Conservation (phyloP, 257 asterid species). For the Primulina eburnea region DNA sequence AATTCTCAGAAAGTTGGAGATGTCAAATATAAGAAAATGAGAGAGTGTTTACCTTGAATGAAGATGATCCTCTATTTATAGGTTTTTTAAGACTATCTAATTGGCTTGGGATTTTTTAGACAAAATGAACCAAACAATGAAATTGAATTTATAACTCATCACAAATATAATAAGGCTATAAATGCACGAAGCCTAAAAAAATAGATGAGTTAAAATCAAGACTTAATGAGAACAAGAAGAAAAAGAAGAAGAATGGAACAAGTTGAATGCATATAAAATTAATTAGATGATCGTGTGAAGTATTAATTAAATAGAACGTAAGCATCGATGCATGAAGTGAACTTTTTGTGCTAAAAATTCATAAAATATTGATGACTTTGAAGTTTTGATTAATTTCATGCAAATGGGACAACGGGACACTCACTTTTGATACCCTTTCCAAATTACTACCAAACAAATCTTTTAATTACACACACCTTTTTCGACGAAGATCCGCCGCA, state of each 20-base stretch:
- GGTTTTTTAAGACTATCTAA: too few species aligned
- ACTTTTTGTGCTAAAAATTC: conserved; percentile 23
- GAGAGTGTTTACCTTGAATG: too few species aligned
- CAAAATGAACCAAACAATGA: too few species aligned
- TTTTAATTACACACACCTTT: conserved; percentile 8
- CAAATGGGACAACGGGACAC: conserved; percentile 30
- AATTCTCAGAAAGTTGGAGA: too few species aligned
- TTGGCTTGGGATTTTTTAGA: too few species aligned
- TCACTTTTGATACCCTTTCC: conserved; percentile 62
- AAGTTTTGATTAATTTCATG: conserved; percentile 8
- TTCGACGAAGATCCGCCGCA: conserved; percentile 46
- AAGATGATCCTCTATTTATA: too few species aligned
- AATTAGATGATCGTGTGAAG: neutral
- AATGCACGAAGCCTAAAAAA: too few species aligned
- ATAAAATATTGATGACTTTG: conserved; percentile 24
- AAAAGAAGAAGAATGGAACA: neutral
- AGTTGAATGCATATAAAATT: neutral
- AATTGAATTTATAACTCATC: too few species aligned
- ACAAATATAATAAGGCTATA: too few species aligned
- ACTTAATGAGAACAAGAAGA: too few species aligned
- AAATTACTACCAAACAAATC: conserved; percentile 52
- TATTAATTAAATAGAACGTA: neutral
- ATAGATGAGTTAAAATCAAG: too few species aligned
- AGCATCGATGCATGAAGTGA: conserved; percentile 3
- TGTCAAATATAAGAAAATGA: too few species aligned